Percentiles rank a stretch among this genome's conserved stretches.
Conservation (phyloP, 257 asterid species). For the Plectranthus barbatus region DNA sequence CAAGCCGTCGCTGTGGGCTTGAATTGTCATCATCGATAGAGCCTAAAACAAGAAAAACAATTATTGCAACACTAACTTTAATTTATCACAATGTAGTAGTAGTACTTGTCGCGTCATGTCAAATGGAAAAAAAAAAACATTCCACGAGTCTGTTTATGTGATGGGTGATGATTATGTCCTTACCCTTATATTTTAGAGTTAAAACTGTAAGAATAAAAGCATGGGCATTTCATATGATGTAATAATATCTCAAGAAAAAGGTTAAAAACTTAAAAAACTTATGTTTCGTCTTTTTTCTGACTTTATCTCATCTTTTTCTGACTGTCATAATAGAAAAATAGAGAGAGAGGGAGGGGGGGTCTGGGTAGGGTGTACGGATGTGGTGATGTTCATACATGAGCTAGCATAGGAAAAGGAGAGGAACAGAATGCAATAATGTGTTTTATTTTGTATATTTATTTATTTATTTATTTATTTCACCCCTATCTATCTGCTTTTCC, state of each 20-base stretch:
- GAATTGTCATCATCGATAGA: slow-evolving; percentile 68
- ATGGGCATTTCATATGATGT: too few relatives aligned
- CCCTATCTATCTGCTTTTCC: background rate
- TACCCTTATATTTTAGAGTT: background rate
- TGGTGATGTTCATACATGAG: background rate
- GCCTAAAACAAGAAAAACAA: slow-evolving; percentile 31
- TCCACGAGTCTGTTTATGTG: slow-evolving; percentile 19
- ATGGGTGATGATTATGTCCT: background rate
- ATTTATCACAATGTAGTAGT: background rate
- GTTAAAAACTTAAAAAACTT: too few relatives aligned
- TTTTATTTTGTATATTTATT: too few relatives aligned
- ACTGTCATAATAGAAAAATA: background rate
- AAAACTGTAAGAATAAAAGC: too few relatives aligned
- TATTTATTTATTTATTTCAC: background rate
- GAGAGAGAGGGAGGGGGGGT: background rate
- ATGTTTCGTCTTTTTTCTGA: too few relatives aligned
- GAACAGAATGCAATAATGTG: background rate
- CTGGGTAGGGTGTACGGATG: background rate
- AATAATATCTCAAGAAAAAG: too few relatives aligned
- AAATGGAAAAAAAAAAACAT: slow-evolving; percentile 10
- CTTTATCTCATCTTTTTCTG: too few relatives aligned
- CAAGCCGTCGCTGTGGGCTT: slow-evolving; percentile 47
- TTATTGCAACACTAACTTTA: slow-evolving; percentile 6
- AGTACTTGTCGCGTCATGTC: slow-evolving; percentile 25
- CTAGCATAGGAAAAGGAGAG: background rate